A percentile compares a stretch with the other conserved stretches of the same genome.
Evolutionary conservation across 2,329 filamentous ascomycete genomes (phyloP).

Genomic region (Fusarium luffae): DNA sequence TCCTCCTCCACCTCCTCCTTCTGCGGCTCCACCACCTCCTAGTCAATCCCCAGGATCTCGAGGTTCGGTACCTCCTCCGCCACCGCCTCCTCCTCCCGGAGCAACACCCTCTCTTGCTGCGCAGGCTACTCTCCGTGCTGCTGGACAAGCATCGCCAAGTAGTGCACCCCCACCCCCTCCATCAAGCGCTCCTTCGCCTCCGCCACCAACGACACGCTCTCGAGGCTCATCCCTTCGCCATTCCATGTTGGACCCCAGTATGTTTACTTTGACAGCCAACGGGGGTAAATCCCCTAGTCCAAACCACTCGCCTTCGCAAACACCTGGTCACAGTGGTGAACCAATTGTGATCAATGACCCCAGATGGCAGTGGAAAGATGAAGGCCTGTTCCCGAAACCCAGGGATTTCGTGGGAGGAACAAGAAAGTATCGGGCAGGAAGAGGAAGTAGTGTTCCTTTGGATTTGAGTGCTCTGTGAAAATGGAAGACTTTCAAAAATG

Average conservation of each 20-base stretch:
- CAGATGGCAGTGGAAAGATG: constrained; percentile 88
- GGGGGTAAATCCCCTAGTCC: constrained; percentile 65
- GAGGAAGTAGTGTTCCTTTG: constrained; percentile 92
- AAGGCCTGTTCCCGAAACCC: constrained; percentile 84
- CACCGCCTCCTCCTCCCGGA: constrained; percentile 40
- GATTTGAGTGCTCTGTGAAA: constrained; percentile 73
- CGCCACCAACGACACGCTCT: constrained; percentile 51
- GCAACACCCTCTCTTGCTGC: constrained; percentile 54
- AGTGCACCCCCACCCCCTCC: constrained; percentile 52
- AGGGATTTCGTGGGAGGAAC: constrained; percentile 79
- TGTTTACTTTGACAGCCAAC: constrained; percentile 78
- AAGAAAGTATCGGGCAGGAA: constrained; percentile 87
- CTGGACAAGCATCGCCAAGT: constrained; percentile 54
- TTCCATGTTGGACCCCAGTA: constrained; percentile 77
- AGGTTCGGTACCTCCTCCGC: constrained; percentile 47
- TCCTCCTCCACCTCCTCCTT: constrained; percentile 50
- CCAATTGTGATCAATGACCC: constrained; percentile 76
- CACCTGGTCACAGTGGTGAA: constrained; percentile 42
- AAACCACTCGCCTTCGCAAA: constrained; percentile 50
- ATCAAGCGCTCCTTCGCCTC: constrained; percentile 54
- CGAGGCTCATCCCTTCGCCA: constrained; percentile 63
- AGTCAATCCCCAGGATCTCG: constrained; percentile 51
- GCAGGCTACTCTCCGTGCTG: constrained; percentile 58
- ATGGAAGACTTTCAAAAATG: constrained; percentile 20
- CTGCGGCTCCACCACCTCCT: constrained; percentile 55